These are phyloP conservation scores for Calonectria honghensis DNA, from an alignment of 2,329 filamentous ascomycete genomes.

Conservation along the genomic window DNA sequence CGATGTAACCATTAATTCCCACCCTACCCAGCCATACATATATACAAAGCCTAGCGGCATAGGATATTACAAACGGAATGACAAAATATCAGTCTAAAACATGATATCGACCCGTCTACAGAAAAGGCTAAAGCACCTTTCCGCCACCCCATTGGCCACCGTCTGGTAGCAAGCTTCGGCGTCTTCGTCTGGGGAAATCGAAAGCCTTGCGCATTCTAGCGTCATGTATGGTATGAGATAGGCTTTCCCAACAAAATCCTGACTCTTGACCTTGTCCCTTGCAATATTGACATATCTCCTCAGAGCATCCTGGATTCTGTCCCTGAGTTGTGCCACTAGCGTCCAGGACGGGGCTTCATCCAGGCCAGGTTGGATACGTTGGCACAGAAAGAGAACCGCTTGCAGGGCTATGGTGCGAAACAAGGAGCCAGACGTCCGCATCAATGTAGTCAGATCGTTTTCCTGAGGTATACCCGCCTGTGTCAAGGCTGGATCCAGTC, in stretches of 20 bases:
- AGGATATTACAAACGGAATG: not conserved
- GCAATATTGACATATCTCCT: not conserved
- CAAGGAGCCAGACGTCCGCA: not conserved
- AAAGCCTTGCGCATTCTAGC: not conserved
- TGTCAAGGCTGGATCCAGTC: not conserved
- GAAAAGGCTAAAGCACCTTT: slow-evolving; percentile 5
- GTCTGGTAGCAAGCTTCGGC: not conserved
- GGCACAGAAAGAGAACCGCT: not conserved
- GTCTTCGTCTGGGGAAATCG: not conserved
- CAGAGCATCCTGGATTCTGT: not conserved
- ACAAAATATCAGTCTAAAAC: not conserved
- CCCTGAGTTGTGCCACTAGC: not conserved
- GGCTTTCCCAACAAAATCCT: not conserved
- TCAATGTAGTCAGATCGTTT: not conserved
- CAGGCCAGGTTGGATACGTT: not conserved
- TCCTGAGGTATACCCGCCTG: not conserved
- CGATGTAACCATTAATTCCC: not conserved
- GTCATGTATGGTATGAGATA: not conserved
- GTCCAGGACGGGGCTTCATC: not conserved
- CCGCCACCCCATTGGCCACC: not conserved
- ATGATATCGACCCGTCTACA: slow-evolving; percentile 2
- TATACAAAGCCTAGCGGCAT: not conserved
- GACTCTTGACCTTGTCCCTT: not conserved
- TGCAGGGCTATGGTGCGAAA: not conserved
- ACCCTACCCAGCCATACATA: not conserved